Evolutionary conservation across 345 rosid species (phyloP).

Genomic region (Citrus inodora): DNA sequence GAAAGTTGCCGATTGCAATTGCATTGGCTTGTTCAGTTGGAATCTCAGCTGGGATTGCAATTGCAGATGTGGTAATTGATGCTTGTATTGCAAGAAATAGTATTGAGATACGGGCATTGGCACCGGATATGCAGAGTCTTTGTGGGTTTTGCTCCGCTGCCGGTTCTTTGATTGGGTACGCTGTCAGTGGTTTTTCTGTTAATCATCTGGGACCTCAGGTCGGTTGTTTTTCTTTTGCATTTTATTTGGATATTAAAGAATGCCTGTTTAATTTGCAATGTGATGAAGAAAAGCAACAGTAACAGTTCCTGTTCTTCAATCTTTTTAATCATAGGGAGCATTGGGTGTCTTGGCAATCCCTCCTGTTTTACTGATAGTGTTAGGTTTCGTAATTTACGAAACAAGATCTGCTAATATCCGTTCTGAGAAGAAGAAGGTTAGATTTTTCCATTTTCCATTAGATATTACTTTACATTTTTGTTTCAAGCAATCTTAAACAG

Average conservation of each 20-base stretch:
- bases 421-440: conserved; percentile 48
- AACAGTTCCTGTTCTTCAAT: neutral
- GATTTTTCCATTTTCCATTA: neutral
- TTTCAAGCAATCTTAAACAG: neutral
- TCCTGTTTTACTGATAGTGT: conserved; percentile 39
- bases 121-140: conserved; percentile 82
- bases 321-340: conserved; percentile 40
- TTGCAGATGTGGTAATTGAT: conserved; percentile 81
- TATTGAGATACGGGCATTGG: conserved; percentile 49
- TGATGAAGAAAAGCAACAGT: neutral
- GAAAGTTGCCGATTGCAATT: conserved; percentile 44
- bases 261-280: neutral
- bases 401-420: conserved; percentile 26
- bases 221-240: neutral
- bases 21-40: conserved; percentile 66
- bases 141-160: conserved; percentile 78
- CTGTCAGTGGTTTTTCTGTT: conserved; percentile 73
- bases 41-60: conserved; percentile 64
- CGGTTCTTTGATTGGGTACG: conserved; percentile 68
- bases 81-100: conserved; percentile 82
- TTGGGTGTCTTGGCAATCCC: conserved; percentile 63
- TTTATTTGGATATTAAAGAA: neutral
- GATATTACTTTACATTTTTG: neutral
- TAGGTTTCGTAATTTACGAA: conserved; percentile 72
- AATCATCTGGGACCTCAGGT: conserved; percentile 79